These are phyloP conservation scores for Castanea mollissima DNA, from an alignment of 306 rosid species.

Conservation along the genomic window DNA sequence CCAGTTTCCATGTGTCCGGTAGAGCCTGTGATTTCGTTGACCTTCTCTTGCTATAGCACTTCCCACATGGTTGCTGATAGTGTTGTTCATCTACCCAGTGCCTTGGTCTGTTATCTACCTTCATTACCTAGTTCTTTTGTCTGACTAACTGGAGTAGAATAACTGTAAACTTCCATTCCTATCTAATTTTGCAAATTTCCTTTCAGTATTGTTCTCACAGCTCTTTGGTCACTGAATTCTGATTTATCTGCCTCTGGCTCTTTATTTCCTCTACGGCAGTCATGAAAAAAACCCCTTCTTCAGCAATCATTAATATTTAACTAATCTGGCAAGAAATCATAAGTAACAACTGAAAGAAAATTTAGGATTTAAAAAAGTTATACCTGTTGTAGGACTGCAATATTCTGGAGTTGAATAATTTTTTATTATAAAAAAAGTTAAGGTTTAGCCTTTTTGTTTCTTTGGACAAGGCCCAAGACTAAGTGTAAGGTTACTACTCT, in stretches of 20 bases:
- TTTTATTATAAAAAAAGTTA: neutral
- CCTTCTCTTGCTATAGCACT: neutral
- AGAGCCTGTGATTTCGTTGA: neutral
- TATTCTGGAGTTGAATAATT: neutral
- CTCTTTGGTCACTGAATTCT: neutral
- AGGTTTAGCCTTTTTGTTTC: neutral
- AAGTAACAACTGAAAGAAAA: too few relatives aligned
- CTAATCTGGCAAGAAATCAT: too few relatives aligned
- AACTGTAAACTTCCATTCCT: neutral
- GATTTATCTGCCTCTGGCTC: neutral
- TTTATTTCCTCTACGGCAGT: neutral
- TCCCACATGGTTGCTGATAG: neutral
- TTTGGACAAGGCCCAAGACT: neutral
- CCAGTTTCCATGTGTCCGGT: neutral
- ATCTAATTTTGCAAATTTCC: neutral
- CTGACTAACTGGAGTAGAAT: neutral
- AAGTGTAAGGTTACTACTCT: neutral
- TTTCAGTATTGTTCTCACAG: constrained; percentile 2
- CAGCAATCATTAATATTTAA: too few relatives aligned
- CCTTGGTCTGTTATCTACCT: neutral
- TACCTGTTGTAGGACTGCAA: neutral
- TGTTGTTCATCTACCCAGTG: constrained; percentile 3
- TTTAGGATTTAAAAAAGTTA: neutral
- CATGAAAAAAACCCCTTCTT: too few relatives aligned
- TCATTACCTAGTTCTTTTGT: neutral